Evolutionary conservation across 129 eudicot species (phyloP).

Genomic region (Oenanthe sinensis): DNA sequence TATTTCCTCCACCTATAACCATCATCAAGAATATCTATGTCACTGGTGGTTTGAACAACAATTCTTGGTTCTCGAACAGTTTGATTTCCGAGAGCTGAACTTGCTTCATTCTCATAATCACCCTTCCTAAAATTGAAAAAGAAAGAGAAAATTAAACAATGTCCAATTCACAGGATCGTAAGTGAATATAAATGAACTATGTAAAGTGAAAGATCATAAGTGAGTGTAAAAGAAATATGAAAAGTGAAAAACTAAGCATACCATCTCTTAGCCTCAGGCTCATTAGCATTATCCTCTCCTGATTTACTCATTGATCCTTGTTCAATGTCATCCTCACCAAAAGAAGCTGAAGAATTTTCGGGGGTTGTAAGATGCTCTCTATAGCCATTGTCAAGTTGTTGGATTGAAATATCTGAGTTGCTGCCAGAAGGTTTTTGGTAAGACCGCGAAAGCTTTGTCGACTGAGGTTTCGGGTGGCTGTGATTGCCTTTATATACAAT

Average conservation of each 20-base stretch:
- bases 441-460: constrained; percentile 54
- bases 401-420: constrained; percentile 19
- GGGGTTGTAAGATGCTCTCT: constrained; percentile 35
- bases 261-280: constrained; percentile 94
- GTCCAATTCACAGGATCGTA: neutral
- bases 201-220: neutral
- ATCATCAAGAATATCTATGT: constrained; percentile 90
- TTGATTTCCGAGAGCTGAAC: constrained; percentile 68
- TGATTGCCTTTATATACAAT: constrained; percentile 92
- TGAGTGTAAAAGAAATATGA: neutral
- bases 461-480: constrained; percentile 85
- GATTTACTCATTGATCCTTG: constrained; percentile 73
- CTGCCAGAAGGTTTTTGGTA: constrained; percentile 15
- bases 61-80: constrained; percentile 84
- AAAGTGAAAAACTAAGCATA: constrained; percentile 16
- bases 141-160: constrained; percentile 1
- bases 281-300: constrained; percentile 63
- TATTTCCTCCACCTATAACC: constrained; percentile 98
- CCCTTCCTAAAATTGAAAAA: constrained; percentile 56
- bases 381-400: constrained; percentile 31
- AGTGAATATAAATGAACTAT: neutral
- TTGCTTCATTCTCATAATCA: constrained; percentile 73
- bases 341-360: constrained; percentile 60
- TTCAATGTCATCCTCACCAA: constrained; percentile 78
- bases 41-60: constrained; percentile 93